Percentiles rank a stretch among this genome's conserved stretches.
phyloP scores from a whole-genome alignment of 2,329 filamentous ascomycete genomes.

The Epichloe gansuensis region DNA sequence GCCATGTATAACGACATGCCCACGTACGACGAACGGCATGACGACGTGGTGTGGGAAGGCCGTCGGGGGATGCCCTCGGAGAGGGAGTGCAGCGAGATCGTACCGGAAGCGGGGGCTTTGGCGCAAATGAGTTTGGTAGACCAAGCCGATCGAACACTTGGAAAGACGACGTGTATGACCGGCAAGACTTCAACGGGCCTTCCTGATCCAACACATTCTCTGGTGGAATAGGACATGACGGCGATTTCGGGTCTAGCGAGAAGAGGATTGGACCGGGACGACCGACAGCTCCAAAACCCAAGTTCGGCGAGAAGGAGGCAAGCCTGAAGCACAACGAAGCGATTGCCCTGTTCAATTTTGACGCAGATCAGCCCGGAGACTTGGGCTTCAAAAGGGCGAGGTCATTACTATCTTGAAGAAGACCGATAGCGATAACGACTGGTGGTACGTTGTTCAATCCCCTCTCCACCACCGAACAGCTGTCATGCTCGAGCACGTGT shows the following conservation, averaged over 20 bases:
- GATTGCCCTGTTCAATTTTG: slow-evolving; percentile 84
- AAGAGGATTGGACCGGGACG: slow-evolving; percentile 52
- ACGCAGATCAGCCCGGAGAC: slow-evolving; percentile 85
- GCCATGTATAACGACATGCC: slow-evolving; percentile 89
- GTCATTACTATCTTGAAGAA: slow-evolving; percentile 90
- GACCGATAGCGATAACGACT: slow-evolving; percentile 88
- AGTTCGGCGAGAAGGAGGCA: slow-evolving; percentile 51
- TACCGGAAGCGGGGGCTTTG: slow-evolving; percentile 26
- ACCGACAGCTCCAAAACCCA: slow-evolving; percentile 81
- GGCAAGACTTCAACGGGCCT: slow-evolving; percentile 30
- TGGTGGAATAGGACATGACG: slow-evolving; percentile 30
- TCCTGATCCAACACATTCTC: slow-evolving; percentile 41
- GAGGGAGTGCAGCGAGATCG: slow-evolving; percentile 39
- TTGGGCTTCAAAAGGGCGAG: slow-evolving; percentile 95
- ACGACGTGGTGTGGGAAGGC: slow-evolving; percentile 76
- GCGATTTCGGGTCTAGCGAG: slow-evolving; percentile 29
- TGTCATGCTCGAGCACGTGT: not conserved
- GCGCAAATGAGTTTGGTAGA: slow-evolving; percentile 36
- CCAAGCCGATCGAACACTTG: slow-evolving; percentile 57
- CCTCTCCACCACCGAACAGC: not conserved
- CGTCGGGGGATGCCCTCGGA: slow-evolving; percentile 58
- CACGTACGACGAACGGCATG: slow-evolving; percentile 72
- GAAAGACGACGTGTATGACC: slow-evolving; percentile 65
- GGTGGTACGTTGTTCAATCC: slow-evolving; percentile 54
- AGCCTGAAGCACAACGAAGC: slow-evolving; percentile 63